A percentile compares a stretch with the other conserved stretches of the same genome.
These are phyloP conservation scores for Alternaria gansuensis DNA, from an alignment of 2,329 filamentous ascomycete species.

Conservation along the genomic window DNA sequence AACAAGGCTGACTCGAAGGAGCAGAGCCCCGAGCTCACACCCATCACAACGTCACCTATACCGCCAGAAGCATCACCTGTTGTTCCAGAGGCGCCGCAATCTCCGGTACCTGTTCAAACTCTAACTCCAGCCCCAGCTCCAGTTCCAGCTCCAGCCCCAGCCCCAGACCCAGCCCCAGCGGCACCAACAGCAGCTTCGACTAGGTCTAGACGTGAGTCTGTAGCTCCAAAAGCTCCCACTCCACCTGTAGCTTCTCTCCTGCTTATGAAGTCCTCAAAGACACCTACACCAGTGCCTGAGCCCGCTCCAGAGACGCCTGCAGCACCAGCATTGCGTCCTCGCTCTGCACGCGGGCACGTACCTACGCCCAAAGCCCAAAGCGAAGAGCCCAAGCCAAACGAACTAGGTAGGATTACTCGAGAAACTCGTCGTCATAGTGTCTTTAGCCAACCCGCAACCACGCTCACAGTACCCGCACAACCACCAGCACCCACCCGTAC, in stretches of 20 bases:
- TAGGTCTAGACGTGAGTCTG: constrained; percentile 47
- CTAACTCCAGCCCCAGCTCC: constrained; percentile 22
- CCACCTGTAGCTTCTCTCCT: constrained; percentile 31
- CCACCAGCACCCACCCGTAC: constrained; percentile 50
- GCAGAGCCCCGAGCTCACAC: constrained; percentile 31
- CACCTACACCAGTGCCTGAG: constrained; percentile 30
- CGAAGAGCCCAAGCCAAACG: constrained; percentile 57
- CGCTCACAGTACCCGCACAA: constrained; percentile 12
- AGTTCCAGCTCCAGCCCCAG: constrained; percentile 9
- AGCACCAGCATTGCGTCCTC: constrained; percentile 38
- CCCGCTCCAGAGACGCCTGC: constrained; percentile 23
- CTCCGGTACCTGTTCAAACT: constrained; percentile 11
- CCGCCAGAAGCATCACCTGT: constrained; percentile 26
- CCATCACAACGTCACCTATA: constrained; percentile 28
- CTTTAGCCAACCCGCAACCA: constrained; percentile 52
- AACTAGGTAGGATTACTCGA: constrained; percentile 47
- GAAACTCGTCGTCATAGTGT: constrained; percentile 58
- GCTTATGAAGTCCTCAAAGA: constrained; percentile 32
- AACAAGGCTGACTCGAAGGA: constrained; percentile 23
- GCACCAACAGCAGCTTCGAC: constrained; percentile 47
- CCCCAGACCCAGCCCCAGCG: constrained; percentile 14
- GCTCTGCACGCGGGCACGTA: constrained; percentile 53
- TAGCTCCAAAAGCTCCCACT: constrained; percentile 39
- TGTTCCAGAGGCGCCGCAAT: constrained; percentile 11
- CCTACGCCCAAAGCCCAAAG: constrained; percentile 58